Base-by-base conservation (phyloP, 192 early-diverging fungal genomes). In the Linnemannia exigua region DNA sequence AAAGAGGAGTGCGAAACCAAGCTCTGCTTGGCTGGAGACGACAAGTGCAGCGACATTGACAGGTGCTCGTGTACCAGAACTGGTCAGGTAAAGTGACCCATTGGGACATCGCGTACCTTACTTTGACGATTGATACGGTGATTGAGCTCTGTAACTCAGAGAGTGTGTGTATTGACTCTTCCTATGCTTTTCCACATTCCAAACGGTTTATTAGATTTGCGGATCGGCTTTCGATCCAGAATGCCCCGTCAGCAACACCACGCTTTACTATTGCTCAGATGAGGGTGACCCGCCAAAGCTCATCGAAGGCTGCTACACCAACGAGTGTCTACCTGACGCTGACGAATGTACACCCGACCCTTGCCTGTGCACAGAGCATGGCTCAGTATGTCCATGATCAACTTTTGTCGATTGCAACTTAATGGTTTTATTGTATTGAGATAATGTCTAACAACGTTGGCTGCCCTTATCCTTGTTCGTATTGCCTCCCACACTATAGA, bases 201-300 rank as follows among this genome's bases (percentile, higher is more conserved):
- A 25, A 5, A 25, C 7, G 52, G 52, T 5, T 19, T 7, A 25
- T 54, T 61, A 75, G 74, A 37, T 75, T n/a, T 75, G 74, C 37
- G 74, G 74, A n/a, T 37, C 54, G 1, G 22, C 74, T 8, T 75
- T 75, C n/a, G 33, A 17, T 25, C 36, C 16, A 35, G 20, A 22
- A 0, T 75, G 74, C 25, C 3, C 9, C n/a, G 4, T 44, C 17
- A 47, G 25, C 9, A 8, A 41, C 9, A 20, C 63, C 12, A 14
- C 74, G 0, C 74, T 75, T 5, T 75, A 75, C 38, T 61, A 31
- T 25, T 75, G 74, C 38, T 58, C 74, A 20, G 74, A 75, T 37
- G 74, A 61, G 9, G 74, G 74, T 28, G 58, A 66, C 37, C 20
- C 12, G 22, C 74, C 74, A 17, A 66, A 47, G 58, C 19, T 35